These are phyloP conservation scores for Mycothermus thermophilus DNA, from an alignment of 495 filamentous ascomycete species.

Conservation along the genomic window DNA sequence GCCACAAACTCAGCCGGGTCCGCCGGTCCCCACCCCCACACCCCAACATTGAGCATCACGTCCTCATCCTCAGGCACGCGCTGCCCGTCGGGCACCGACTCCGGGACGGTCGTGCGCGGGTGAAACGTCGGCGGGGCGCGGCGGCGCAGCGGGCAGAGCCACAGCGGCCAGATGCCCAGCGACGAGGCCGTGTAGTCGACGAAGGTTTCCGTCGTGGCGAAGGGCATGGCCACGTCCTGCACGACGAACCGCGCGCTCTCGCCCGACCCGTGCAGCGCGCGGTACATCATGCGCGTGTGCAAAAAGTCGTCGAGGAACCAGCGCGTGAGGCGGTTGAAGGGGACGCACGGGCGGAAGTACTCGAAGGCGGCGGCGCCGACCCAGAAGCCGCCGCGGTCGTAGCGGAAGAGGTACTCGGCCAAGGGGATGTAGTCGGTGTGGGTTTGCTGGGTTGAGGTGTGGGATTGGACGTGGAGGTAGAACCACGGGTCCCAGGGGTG, in stretches of 20 bases:
- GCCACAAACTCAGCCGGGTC: slow-evolving; percentile 30
- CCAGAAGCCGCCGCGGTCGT: slow-evolving; percentile 50
- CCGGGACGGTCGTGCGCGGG: slow-evolving; percentile 26
- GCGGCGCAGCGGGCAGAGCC: slow-evolving; percentile 43
- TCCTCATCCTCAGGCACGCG: slow-evolving; percentile 9
- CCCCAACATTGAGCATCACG: slow-evolving; percentile 41
- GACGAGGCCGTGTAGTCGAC: slow-evolving; percentile 36
- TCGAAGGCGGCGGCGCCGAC: slow-evolving; percentile 40
- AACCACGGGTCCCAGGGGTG: slow-evolving; percentile 37
- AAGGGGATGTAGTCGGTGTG: slow-evolving; percentile 26
- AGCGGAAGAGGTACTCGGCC: slow-evolving; percentile 46
- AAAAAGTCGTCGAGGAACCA: slow-evolving; percentile 49
- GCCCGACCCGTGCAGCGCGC: slow-evolving; percentile 43
- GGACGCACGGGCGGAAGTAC: slow-evolving; percentile 39
- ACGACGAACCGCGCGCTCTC: slow-evolving; percentile 40
- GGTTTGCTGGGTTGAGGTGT: not conserved
- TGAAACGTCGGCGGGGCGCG: slow-evolving; percentile 32
- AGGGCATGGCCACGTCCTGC: slow-evolving; percentile 45
- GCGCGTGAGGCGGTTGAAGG: slow-evolving; percentile 41
- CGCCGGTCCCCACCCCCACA: slow-evolving; percentile 39
- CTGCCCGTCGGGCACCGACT: too few relatives aligned
- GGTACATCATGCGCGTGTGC: slow-evolving; percentile 51
- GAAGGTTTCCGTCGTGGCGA: slow-evolving; percentile 34
- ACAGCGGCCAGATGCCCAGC: slow-evolving; percentile 43
- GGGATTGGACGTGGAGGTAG: slow-evolving; percentile 31